Base-by-base conservation (phyloP, 2,329 filamentous ascomycete genomes). In the Paracoccidioides brasiliensis region DNA sequence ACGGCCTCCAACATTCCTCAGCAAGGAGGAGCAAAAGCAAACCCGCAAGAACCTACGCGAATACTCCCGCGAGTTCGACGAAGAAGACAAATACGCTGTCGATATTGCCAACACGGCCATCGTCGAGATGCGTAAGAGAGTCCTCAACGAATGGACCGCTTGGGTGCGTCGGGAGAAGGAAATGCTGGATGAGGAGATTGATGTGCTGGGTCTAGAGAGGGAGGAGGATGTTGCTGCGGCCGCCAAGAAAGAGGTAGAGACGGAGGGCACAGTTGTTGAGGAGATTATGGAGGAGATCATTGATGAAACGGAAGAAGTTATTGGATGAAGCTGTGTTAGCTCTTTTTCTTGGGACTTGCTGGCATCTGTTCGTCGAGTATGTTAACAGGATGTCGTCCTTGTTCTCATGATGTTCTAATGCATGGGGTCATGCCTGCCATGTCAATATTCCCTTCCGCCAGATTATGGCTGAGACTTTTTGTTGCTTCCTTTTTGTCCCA, bases 1-100 rank as follows among this genome's bases (percentile, higher is more conserved):
- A 22, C 86, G 93, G 45, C 93, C 93, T 22, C 71, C 88, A 6
- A 93, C 88, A n/a, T 82, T 98, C 60, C 85, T 98, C 56, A 84
- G 81, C 72, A 95, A 95, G 76, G 91, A 97, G 60, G 91, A 98
- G 78, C 93, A 97, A 78, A 95, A 96, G 80, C 81, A 86, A 67
- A 88, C 97, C 67, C 91, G 94, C 77, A 96, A 95, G 82, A 98
- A 96, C 75, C 84, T 98, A 55, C 88, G 91, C 64, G 93, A 97
- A 74, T 98, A 96, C 82, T 89, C 85, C 71, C 88, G 88, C 69
- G 79, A 87, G 62, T 98, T 98, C 71, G 93, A 98, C 64, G 89
- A 95, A 74, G 86, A 95, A 70, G 94, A 98, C 73, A 82, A 86
- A 61, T 90, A 94, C 69, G 90, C 91, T 68, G 90, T 90, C 68